Conservation (phyloP, 2,329 filamentous ascomycete genomes). For the Penicillium verrucosum region DNA sequence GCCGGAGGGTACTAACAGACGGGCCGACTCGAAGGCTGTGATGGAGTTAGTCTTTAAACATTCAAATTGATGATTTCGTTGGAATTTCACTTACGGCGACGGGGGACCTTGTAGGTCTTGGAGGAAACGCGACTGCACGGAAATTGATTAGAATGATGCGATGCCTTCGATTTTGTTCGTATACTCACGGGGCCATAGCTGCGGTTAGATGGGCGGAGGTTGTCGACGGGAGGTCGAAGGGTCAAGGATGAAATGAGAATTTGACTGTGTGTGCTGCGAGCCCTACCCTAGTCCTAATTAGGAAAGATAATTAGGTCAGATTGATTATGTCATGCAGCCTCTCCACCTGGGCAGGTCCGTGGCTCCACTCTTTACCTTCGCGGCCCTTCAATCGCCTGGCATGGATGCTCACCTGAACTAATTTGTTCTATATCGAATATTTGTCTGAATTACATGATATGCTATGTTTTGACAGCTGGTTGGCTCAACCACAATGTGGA, state of each 20-base stretch:
- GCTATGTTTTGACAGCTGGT: not conserved
- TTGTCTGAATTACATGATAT: not conserved
- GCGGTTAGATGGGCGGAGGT: conserved; percentile 32
- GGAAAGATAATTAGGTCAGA: not conserved
- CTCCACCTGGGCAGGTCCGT: not conserved
- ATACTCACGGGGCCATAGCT: conserved; percentile 47
- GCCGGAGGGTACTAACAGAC: conserved; percentile 93
- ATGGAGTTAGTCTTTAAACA: conserved; percentile 37
- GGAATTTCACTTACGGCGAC: conserved; percentile 61
- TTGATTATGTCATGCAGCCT: not conserved
- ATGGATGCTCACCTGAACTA: not conserved
- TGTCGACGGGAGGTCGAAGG: conserved; percentile 38
- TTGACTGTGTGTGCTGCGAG: conserved; percentile 3
- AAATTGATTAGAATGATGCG: conserved; percentile 33
- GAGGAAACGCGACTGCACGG: conserved; percentile 68
- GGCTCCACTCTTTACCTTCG: not conserved
- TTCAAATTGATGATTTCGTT: conserved; percentile 10
- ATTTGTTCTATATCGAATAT: not conserved
- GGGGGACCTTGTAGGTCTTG: conserved; percentile 99
- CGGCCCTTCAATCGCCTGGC: not conserved
- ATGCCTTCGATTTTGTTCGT: conserved; percentile 29
- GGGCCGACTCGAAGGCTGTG: conserved; percentile 92
- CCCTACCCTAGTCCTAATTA: conserved; percentile 3
- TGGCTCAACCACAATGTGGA: rapidly evolving
- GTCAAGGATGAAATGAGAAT: conserved; percentile 22